Percentiles rank a stretch among this genome's conserved stretches.
Conservation (phyloP, 164 flowering plant species). For the Nelumbo lutea region DNA sequence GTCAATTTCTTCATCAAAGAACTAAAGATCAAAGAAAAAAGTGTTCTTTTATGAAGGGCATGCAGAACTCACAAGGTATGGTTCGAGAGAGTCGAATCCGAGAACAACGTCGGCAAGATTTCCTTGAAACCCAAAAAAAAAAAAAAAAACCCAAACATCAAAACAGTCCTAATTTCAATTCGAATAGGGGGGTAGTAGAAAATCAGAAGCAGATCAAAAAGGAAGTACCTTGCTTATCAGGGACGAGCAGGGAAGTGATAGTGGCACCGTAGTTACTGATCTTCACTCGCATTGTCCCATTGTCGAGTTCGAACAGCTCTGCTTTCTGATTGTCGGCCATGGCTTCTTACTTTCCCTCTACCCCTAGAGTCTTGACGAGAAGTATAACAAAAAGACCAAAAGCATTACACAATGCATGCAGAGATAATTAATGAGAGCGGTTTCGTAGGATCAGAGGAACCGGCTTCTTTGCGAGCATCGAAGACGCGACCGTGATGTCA, state of each 20-base stretch:
- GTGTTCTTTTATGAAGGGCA: not conserved
- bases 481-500: too few relatives aligned
- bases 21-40: not conserved
- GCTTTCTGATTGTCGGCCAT: slow-evolving; percentile 22
- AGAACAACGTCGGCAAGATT: slow-evolving; percentile 53
- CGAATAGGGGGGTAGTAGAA: not conserved
- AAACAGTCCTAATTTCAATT: not conserved
- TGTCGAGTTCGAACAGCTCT: slow-evolving; percentile 73
- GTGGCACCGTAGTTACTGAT: slow-evolving; percentile 77
- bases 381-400: not conserved
- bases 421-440: too few relatives aligned
- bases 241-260: slow-evolving; percentile 70
- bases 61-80: slow-evolving; percentile 34
- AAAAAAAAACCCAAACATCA: not conserved
- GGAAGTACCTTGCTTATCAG: slow-evolving; percentile 60
- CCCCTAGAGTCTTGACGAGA: not conserved
- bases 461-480: too few relatives aligned
- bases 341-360: not conserved
- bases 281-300: slow-evolving; percentile 70
- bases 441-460: too few relatives aligned
- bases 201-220: not conserved
- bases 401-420: too few relatives aligned
- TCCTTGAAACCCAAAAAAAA: slow-evolving; percentile 25
- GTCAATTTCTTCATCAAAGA: not conserved
- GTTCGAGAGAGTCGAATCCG: slow-evolving; percentile 55